Base-by-base conservation (phyloP, 768 basidiomycete genomes). In the Tylopilus sp. region DNA sequence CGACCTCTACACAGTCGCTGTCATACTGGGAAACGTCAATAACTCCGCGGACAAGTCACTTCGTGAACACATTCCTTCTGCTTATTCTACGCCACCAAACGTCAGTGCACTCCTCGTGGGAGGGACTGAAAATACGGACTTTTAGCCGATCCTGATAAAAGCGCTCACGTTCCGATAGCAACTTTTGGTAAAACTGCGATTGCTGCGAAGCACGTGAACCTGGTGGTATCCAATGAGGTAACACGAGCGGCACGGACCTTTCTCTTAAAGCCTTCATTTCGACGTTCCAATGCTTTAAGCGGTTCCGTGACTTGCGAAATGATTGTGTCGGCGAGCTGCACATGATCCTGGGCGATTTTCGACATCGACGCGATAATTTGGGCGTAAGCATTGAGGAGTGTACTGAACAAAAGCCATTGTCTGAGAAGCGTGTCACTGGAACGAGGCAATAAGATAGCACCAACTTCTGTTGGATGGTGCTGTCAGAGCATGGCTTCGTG, bases 1-100 rank as follows among this genome's bases (percentile, higher is more conserved):
- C 87, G 21, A 87, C 80, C 66, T 91, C 89, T 16, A 64, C 63
- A 65, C 91, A 92, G 59, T 89, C 84, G 26, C 84, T 85, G 59
- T 92, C 86, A 62, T 92, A 92, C 90, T 92, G 56, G 40, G 42
- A 38, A 56, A 49, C 21, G 48, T 60, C 45, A 63, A 43, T 47
- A 58, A 29, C 25, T 21, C 26, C 25, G 21, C 33, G 47, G 48
- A 51, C 17, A 48, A 31, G 40, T 21, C 11, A 50, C 24, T 5
- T 40, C 11, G 28, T 11, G 41, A 41, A 26, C 22, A 58, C 59
- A 25, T 53, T 57, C 71, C 65, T 71, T 74, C 53, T 62, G 63
- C 53, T 71, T 73, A 50, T 52, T 65, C 66, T 68, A 51, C n/a
- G 34, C 46, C 45, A 49, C 48, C 26, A 33, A 25, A 37, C n/a